Evolutionary conservation across 179 eudicot species (phyloP).

Genomic region (Beta lomatogona): DNA sequence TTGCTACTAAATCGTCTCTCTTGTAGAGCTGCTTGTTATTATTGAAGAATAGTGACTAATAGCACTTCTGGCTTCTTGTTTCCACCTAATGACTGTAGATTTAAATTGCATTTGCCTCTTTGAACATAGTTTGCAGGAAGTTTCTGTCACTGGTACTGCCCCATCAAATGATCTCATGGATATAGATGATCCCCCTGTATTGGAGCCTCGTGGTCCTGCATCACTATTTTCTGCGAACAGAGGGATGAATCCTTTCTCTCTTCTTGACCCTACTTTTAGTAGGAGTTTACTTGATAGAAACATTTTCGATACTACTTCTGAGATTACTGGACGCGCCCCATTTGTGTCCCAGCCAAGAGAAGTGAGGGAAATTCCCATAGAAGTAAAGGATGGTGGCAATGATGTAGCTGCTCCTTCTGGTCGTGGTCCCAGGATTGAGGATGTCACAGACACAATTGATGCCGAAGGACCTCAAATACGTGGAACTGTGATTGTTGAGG

Average conservation of each 20-base stretch:
- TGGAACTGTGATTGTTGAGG: constrained; percentile 57
- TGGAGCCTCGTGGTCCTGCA: constrained; percentile 42
- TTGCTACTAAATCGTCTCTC: not conserved
- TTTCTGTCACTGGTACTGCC: constrained; percentile 43
- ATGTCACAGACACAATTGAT: constrained; percentile 55
- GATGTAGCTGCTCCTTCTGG: constrained; percentile 49
- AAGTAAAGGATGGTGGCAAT: constrained; percentile 65
- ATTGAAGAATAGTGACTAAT: not conserved
- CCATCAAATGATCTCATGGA: constrained; percentile 77
- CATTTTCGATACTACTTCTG: constrained; percentile 46
- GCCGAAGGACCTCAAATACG: constrained; percentile 59
- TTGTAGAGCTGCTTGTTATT: constrained; percentile 3
- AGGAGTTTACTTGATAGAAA: constrained; percentile 47
- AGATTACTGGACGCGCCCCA: constrained; percentile 39
- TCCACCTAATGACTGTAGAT: not conserved
- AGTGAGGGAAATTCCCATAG: constrained; percentile 68
- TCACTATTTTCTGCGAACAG: constrained; percentile 52
- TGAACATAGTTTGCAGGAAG: constrained; percentile 47
- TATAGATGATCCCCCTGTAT: constrained; percentile 62
- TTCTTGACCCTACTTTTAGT: constrained; percentile 55
- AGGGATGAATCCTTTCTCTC: constrained; percentile 62
- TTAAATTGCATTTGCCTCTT: constrained; percentile 10
- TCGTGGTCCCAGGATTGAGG: constrained; percentile 65
- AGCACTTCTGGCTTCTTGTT: constrained; percentile 12
- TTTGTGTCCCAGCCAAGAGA: constrained; percentile 70